Evolutionary conservation across 257 asterid species (phyloP).

Genomic region (Jacaranda mimosifolia): DNA sequence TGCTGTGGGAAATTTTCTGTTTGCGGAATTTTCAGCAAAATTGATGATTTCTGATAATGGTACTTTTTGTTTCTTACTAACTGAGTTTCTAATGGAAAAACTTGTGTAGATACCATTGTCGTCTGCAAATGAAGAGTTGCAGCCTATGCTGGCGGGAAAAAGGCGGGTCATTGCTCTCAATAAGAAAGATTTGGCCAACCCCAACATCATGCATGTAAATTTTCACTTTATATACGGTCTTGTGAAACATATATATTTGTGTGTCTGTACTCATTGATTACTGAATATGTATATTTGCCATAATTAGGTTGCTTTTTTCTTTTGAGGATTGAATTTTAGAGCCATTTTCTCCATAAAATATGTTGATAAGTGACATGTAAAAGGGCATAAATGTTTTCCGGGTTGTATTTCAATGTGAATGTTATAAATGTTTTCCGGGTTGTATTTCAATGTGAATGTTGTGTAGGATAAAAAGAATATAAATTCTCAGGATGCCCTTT

Average conservation of each 20-base stretch:
- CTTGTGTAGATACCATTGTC: slow-evolving; percentile 79
- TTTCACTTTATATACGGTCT: slow-evolving; percentile 14
- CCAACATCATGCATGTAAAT: slow-evolving; percentile 86
- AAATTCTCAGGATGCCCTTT: too few species aligned
- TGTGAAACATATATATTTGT: not conserved
- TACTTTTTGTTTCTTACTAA: slow-evolving; percentile 10
- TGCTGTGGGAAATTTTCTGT: not conserved
- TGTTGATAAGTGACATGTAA: not conserved
- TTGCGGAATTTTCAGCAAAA: not conserved
- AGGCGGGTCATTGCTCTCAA: slow-evolving; percentile 85
- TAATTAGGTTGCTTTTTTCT: not conserved
- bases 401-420: not conserved
- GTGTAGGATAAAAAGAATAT: not conserved
- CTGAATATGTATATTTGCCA: not conserved
- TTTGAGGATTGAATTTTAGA: not conserved
- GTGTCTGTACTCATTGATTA: not conserved
- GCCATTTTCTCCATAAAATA: slow-evolving; percentile 7
- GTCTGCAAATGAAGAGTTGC: slow-evolving; percentile 85
- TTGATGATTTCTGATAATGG: not conserved
- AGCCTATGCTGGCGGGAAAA: slow-evolving; percentile 76
- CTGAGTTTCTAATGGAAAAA: not conserved
- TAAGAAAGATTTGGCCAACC: slow-evolving; percentile 94
- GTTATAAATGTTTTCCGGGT: not conserved
- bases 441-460: not conserved
- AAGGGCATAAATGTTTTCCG: not conserved